Conservation (phyloP, 164 flowering plant genomes). For the Annona squamosa region DNA sequence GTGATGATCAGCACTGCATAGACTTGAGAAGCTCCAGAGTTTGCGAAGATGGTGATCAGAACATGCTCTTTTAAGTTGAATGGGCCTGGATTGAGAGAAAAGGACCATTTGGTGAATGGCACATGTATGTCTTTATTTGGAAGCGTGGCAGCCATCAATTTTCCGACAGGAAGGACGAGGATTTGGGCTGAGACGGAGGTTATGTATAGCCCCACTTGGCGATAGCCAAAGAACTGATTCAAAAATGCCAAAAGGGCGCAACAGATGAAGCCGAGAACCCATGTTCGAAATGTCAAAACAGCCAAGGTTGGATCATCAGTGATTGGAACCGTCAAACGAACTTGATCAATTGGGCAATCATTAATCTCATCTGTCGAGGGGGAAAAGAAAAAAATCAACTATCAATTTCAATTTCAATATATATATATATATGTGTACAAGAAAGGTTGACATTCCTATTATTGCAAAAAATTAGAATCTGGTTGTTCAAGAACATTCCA, state of each 20-base stretch:
- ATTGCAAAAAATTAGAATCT: too few species aligned
- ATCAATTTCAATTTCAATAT: too few species aligned
- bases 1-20: conserved; percentile 52
- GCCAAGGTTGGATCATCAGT: conserved; percentile 13
- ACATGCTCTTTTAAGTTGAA: conserved; percentile 13
- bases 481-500: too few species aligned
- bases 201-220: neutral
- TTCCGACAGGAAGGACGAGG: conserved; percentile 3
- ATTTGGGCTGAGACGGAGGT: conserved; percentile 7
- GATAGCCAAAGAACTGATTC: conserved; percentile 10
- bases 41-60: conserved; percentile 10
- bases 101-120: conserved; percentile 37
- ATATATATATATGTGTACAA: too few species aligned
- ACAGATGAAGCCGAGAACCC: conserved; percentile 6
- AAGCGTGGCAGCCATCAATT: conserved; percentile 49
- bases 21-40: conserved; percentile 32
- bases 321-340: conserved; percentile 7
- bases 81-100: conserved; percentile 17
- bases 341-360: conserved; percentile 11
- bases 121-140: conserved; percentile 23
- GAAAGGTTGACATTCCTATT: too few species aligned
- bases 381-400: too few species aligned
- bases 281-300: conserved; percentile 11
- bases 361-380: neutral
- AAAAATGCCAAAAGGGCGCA: conserved; percentile 7